Base-by-base conservation (phyloP, 164 flowering plant species). In the Protea cynaroides region DNA sequence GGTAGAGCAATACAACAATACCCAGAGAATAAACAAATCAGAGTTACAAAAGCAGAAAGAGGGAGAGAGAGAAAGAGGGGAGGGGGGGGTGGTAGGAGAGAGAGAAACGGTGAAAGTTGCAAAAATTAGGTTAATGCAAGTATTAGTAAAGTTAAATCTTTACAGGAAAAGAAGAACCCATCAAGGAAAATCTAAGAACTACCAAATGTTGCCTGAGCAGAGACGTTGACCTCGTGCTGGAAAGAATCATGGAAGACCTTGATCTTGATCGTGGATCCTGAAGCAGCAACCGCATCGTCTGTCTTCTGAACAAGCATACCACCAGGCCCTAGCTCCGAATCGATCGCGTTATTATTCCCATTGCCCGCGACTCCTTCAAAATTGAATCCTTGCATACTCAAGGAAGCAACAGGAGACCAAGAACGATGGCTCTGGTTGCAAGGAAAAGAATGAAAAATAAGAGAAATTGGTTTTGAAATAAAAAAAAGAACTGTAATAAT, bases 201-300 rank as follows among this genome's bases (percentile, higher is more conserved):
- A 86, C 90, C 87, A 69, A 88, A 84, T 59, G 84, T 83, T 55
- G 85, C 64, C n/a, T 83, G 79, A 54, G 89, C 73, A 29, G 87
- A 86, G 15, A 86, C 78, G 46, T 10, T 46, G 66, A 85, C 56
- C 37, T 84, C 83, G 68, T 80, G 78, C 11, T 69, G 79, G 62
- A 62, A 65, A 19, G 78, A 62, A 47, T 85, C 89, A 64, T 79
- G 78, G 37, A 83, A 63, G 69, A 88, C 82, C 71, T 66, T 83
- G 75, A 86, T 63, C 70, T 69, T 83, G 72, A 85, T 79, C 68
- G 59, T 51, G 46, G 82, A 76, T 11, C 75, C 82, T 47, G 68
- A 71, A 74, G 65, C 40, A 47, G 66, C 70, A 53, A 52, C 69
- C 19, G 65, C 79, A 17, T 62, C 63, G 34, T 72, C 79, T 49